Conservation (phyloP, 192 early-diverging fungal species). For the Ramicandelaber brevisporus region DNA sequence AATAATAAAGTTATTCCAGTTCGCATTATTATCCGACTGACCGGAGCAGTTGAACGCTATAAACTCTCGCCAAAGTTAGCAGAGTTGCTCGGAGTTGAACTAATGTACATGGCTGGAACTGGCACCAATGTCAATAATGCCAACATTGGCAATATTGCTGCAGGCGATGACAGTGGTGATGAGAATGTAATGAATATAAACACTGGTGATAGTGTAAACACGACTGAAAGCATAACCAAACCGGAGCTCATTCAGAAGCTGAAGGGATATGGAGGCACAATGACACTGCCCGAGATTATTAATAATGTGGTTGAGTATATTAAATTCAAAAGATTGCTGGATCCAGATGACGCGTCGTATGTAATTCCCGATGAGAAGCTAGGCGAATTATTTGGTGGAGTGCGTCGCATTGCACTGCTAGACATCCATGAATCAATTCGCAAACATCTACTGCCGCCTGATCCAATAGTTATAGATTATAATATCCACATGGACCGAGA, state of each 20-base stretch:
- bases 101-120: not conserved
- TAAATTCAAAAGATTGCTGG: conserved; percentile 75
- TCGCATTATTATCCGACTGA: conserved; percentile 46
- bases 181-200: not conserved
- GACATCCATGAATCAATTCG: conserved; percentile 59
- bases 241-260: no score
- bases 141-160: no score
- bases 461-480: conserved; percentile 79
- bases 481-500: conserved; percentile 48
- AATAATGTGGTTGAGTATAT: conserved; percentile 91
- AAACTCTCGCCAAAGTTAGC: conserved; percentile 49
- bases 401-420: conserved; percentile 42
- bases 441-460: conserved; percentile 42
- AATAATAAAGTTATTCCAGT: no score
- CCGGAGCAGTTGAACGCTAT: conserved; percentile 53
- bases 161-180: no score
- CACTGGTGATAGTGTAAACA: no score
- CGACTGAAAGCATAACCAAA: no score
- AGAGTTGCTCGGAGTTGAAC: conserved; percentile 41
- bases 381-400: conserved; percentile 40
- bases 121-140: no score
- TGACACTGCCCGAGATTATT: conserved; percentile 46
- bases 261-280: conserved; percentile 14
- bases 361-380: conserved; percentile 65
- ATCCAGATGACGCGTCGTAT: conserved; percentile 60